Evolutionary conservation across 345 rosid species (phyloP), one percentile per base, ranked within the genome.

Genomic region (Eucalyptus decipiens): DNA sequence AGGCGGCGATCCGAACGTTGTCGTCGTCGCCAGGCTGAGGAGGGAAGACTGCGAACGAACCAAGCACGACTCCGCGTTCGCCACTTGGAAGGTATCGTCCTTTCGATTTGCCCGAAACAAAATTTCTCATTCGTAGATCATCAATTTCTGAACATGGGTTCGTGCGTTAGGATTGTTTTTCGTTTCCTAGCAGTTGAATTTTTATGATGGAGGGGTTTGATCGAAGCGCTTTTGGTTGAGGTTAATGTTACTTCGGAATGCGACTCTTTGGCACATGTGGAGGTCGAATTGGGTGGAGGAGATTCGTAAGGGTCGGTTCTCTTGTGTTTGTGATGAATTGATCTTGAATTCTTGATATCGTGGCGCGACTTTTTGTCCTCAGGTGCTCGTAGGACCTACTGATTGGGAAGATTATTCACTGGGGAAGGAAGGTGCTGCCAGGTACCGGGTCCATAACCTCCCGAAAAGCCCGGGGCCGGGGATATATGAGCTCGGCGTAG

Each of bases 391-490:
- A 21, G 98, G 99, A 76, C 92, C 96, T 51, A 90, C 91, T 58
- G 99, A 97, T 87, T 96, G 99, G 99, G 95, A 92, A 86, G 96
- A 96, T 81, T 88, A 95, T 90, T 92, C 93, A 2, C 19, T 45
- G 11, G 96, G 96, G 15, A 96, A 93, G 91, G 98, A 95, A 87
- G 99, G 97, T 87, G 96, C 95, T 5, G 54, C 91, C 10, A 95
- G 96, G 90, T 97, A 97, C 93, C 94, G 99, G 91, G 92, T 94
- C 80, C 95, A 96, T 87, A 97, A 95, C 88, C 95, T 97, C 42
- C 99, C 98, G 6, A n/a, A 50, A 81, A 89, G 80, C 37, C 89
- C 95, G 32, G 89, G 89, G 32, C 95, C 98, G 1, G 99, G 99
- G 58, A 87, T 97, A 3, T 97, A 96, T 83, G 99, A 97, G 95